phyloP scores from a whole-genome alignment of 2,329 filamentous ascomycete genomes.

The Trichoderma sp. region DNA sequence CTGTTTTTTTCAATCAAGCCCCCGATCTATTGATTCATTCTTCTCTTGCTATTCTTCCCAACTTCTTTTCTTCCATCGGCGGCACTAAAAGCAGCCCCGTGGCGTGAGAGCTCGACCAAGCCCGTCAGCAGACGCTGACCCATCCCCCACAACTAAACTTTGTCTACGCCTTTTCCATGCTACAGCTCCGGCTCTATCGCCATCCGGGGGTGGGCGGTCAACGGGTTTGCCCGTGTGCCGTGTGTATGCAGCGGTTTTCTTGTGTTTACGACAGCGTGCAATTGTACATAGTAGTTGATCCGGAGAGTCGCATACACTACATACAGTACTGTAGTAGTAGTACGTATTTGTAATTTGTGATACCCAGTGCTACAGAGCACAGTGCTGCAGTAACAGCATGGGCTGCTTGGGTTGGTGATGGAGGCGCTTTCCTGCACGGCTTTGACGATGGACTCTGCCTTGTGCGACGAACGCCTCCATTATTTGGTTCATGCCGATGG shows the following conservation, averaged over 20 bases:
- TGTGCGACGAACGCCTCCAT: not conserved
- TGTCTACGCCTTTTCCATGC: not conserved
- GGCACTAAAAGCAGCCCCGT: constrained; percentile 5
- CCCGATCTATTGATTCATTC: not conserved
- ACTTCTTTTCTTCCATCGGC: not conserved
- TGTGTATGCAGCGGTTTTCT: not conserved
- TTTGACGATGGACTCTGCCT: not conserved
- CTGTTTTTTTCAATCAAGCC: not conserved
- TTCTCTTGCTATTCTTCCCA: not conserved
- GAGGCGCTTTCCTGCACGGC: not conserved
- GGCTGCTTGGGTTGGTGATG: not conserved
- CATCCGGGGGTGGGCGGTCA: not conserved
- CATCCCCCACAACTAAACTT: not conserved
- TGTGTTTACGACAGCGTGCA: not conserved
- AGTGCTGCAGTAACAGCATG: not conserved
- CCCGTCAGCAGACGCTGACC: constrained; percentile 16
- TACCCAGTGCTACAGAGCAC: not conserved
- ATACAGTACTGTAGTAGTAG: not conserved
- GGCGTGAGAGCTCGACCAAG: constrained; percentile 3
- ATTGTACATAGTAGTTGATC: not conserved
- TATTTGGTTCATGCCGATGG: not conserved
- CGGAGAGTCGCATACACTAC: not conserved
- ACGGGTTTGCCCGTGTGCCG: constrained; percentile 4
- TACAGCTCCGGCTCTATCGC: not conserved
- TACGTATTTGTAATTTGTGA: too few relatives aligned